Evolutionary conservation across 371 early-diverging fungal species (phyloP), one percentile per base, ranked within the genome.

Genomic region (Saksenaea oblongispora): DNA sequence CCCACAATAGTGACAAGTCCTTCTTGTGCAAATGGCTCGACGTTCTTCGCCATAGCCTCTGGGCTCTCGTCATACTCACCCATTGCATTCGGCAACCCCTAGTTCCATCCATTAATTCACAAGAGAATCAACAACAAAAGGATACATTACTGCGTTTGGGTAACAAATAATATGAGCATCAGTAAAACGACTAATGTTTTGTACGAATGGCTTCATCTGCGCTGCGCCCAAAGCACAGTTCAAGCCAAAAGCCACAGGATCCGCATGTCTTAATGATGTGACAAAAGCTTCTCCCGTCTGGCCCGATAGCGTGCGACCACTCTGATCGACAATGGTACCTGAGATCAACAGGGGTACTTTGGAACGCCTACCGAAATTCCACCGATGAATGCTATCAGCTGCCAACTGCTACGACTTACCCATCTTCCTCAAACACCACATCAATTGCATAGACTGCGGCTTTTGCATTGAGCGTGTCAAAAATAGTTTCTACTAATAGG

Each of bases 271-370:
- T 31, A 93, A 81, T 10, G 93, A 93, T 13, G 89, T 84, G 18
- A 96, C 89, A 85, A 96, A 97, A 0, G 94, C 96, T 78, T 97
- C 97, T 54, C 96, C 95, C 0, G 97, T 97, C 69, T 96, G 96
- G 47, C 97, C 97, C 55, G 95, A 94, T 41, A 97, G 83, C 2
- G 97, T 97, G 70, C 97, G 90, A 44, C 97, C 97, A 61, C 92
- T 91, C 78, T 93, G 92, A 82, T 97, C 97, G 31, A 95, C 96
- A 78, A 97, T 97, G n/a, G 96, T 97, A 47, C 96, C 96, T 13
- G 95, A 95, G n/a, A 97, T 84, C 65, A 97, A 87, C 37, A 97
- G 78, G 8, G 96, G 97, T 0, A 86, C 84, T 47, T 82, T 77
- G 67, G 88, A 87, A 63, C 93, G 94, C 5, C 85, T 81, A 62